Conservation (phyloP, 805 yeast species). For the Pichia heedii region DNA sequence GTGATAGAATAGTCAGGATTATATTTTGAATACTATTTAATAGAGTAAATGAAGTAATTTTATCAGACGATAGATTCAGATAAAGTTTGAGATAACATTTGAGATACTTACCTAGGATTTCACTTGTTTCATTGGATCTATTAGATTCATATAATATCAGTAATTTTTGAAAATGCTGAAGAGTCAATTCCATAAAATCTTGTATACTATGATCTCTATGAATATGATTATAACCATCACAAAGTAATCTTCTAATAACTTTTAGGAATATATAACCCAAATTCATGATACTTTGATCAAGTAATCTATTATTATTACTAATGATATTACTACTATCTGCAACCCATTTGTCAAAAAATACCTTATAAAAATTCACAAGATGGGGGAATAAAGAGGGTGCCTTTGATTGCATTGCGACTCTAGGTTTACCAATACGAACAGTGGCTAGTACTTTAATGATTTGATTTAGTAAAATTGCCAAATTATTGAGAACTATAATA, state of each 20-base stretch:
- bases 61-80: conserved; percentile 44
- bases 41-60: conserved; percentile 64
- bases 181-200: conserved; percentile 50
- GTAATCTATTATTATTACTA: conserved; percentile 14
- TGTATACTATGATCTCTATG: conserved; percentile 48
- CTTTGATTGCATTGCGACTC: conserved; percentile 67
- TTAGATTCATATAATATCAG: conserved; percentile 43
- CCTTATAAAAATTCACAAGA: conserved; percentile 49
- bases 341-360: conserved; percentile 58
- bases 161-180: conserved; percentile 52
- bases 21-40: conserved; percentile 56
- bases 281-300: conserved; percentile 50
- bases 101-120: conserved; percentile 57
- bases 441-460: conserved; percentile 63
- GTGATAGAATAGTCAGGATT: conserved; percentile 47
- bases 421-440: conserved; percentile 76
- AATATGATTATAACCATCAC: conserved; percentile 68
- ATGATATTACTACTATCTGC: conserved; percentile 5
- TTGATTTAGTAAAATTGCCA: conserved; percentile 64
- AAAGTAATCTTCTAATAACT: conserved; percentile 59
- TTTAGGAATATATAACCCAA: conserved; percentile 74
- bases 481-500: conserved; percentile 49
- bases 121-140: conserved; percentile 22
- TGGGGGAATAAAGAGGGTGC: conserved; percentile 55
- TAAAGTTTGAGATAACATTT: conserved; percentile 71